phyloP scores from a whole-genome alignment of 495 filamentous ascomycete genomes.

The Letharia columbiana region DNA sequence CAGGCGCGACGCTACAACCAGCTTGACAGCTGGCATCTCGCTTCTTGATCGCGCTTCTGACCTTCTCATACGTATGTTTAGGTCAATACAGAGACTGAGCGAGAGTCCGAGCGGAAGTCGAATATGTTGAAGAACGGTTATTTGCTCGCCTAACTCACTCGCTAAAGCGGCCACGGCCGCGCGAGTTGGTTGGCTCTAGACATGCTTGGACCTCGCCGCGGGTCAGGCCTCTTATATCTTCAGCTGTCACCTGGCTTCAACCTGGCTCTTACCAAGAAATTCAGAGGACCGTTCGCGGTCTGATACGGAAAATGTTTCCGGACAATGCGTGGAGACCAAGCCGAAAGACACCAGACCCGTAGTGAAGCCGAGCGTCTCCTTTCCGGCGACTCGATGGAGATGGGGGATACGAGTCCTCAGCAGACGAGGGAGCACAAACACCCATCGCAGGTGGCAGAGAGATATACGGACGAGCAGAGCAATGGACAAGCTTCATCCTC shows the following conservation, averaged over 20 bases:
- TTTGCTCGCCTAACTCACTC: no score
- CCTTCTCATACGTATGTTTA: no score
- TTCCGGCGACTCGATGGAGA: conserved; percentile 9
- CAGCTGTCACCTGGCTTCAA: no score
- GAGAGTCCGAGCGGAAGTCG: no score
- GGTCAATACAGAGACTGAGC: no score
- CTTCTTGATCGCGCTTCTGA: no score
- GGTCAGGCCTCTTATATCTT: background rate
- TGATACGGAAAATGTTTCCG: conserved; percentile 3
- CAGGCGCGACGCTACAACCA: no score
- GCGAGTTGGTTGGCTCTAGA: no score
- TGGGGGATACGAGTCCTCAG: conserved; percentile 3
- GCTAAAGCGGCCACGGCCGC: no score
- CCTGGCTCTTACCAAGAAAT: background rate
- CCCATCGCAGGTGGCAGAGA: background rate
- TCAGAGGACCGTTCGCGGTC: background rate
- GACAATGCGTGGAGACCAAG: conserved; percentile 2
- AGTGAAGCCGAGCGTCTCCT: conserved; percentile 15
- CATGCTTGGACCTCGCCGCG: no score
- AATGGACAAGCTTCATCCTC: conserved; percentile 1
- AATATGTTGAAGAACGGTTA: no score
- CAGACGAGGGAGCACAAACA: background rate
- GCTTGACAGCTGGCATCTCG: no score
- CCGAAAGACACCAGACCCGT: background rate
- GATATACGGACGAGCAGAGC: conserved; percentile 11